Conservation (phyloP, 2,329 filamentous ascomycete species). For the Claviceps capensis region DNA sequence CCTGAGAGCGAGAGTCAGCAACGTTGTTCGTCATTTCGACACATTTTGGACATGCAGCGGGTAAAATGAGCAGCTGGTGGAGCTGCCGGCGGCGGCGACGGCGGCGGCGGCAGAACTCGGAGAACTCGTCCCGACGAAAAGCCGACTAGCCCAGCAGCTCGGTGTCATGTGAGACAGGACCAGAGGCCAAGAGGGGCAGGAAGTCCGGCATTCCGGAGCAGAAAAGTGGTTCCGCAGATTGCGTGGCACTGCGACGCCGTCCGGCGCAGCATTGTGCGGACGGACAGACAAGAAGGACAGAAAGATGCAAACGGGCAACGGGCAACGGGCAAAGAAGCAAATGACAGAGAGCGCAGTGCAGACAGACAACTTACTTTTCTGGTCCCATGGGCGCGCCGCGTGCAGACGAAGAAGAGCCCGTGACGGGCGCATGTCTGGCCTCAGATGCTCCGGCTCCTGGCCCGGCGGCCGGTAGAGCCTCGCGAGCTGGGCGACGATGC, state of each 20-base stretch:
- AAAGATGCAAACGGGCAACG: not conserved
- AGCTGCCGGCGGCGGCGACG: not conserved
- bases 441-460: slow-evolving; percentile 31
- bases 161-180: no score
- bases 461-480: slow-evolving; percentile 40
- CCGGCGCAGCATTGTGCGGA: not conserved
- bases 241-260: slow-evolving; percentile 3
- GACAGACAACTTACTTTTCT: slow-evolving; percentile 36
- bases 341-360: not conserved
- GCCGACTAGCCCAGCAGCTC: no score
- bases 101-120: not conserved
- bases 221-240: not conserved
- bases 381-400: slow-evolving; percentile 32
- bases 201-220: slow-evolving; percentile 3
- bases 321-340: not conserved
- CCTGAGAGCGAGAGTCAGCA: slow-evolving; percentile 16
- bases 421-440: slow-evolving; percentile 29
- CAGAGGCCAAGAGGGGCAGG: no score
- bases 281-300: not conserved
- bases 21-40: not conserved
- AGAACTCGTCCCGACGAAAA: no score
- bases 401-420: slow-evolving; percentile 28
- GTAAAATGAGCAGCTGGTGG: not conserved
- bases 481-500: slow-evolving; percentile 38
- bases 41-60: not conserved